These are phyloP conservation scores for Omphalotus olearius DNA, from an alignment of 1,284 basidiomycete species.

Conservation along the genomic window DNA sequence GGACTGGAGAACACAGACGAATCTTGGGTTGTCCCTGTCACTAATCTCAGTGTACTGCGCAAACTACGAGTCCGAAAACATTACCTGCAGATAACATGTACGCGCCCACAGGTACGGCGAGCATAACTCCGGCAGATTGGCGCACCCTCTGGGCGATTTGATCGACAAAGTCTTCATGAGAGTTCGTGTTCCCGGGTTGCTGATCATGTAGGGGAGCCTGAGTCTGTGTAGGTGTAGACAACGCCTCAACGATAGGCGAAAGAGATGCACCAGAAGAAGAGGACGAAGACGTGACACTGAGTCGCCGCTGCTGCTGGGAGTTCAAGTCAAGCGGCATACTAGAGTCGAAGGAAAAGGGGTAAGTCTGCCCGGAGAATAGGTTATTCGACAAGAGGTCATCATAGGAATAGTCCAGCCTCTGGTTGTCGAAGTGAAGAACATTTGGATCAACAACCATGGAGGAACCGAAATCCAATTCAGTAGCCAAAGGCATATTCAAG, in stretches of 20 bases:
- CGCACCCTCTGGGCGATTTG: constrained; percentile 57
- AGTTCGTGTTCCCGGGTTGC: not conserved
- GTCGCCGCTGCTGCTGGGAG: constrained; percentile 30
- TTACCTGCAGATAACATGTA: constrained; percentile 18
- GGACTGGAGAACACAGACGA: not conserved
- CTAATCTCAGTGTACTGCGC: not conserved
- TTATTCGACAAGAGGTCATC: constrained; percentile 23
- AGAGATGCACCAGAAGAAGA: constrained; percentile 49
- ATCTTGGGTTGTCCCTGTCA: not conserved
- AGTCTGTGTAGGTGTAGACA: constrained; percentile 22
- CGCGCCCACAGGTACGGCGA: constrained; percentile 49
- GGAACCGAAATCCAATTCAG: constrained; percentile 52
- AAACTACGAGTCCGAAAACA: not conserved
- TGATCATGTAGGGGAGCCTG: constrained; percentile 19
- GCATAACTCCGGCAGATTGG: constrained; percentile 55
- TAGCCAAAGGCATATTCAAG: constrained; percentile 29
- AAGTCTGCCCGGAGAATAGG: constrained; percentile 28
- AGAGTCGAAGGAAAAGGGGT: constrained; percentile 41
- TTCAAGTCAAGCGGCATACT: constrained; percentile 33
- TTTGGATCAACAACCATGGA: constrained; percentile 58
- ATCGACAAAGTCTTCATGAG: constrained; percentile 35
- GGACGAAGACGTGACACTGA: constrained; percentile 41
- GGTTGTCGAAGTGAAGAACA: constrained; percentile 48
- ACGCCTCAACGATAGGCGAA: constrained; percentile 39
- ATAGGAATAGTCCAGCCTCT: constrained; percentile 15